Conservation (phyloP, 2,329 filamentous ascomycete genomes). For the Botrytis squamosa region DNA sequence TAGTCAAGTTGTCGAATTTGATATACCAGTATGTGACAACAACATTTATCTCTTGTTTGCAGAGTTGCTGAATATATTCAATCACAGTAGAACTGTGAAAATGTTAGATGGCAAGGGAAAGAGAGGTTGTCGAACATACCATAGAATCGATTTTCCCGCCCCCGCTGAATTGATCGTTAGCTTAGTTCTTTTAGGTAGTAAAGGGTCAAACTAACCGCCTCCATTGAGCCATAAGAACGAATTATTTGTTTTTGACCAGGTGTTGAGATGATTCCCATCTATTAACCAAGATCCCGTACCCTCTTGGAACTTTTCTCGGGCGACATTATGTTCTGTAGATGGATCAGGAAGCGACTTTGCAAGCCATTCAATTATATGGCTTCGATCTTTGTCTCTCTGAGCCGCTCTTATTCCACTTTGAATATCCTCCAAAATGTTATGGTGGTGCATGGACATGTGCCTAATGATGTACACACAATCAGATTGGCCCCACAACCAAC, state of each 20-base stretch:
- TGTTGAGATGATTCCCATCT: slow-evolving; percentile 13
- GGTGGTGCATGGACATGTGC: background rate
- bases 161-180: slow-evolving; percentile 11
- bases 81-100: slow-evolving; percentile 24
- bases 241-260: slow-evolving; percentile 16
- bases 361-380: background rate
- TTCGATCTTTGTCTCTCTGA: background rate
- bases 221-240: slow-evolving; percentile 26
- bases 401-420: background rate
- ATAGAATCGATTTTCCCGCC: slow-evolving; percentile 24
- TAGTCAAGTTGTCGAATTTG: slow-evolving; percentile 20
- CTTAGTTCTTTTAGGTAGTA: too few species aligned
- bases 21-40: slow-evolving; percentile 26
- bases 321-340: slow-evolving; percentile 23
- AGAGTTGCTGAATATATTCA: slow-evolving; percentile 17
- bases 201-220: slow-evolving; percentile 15
- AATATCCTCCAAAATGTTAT: background rate
- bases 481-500: too few species aligned
- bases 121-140: background rate
- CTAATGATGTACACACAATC: background rate
- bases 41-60: background rate
- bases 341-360: slow-evolving; percentile 12
- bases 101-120: background rate
- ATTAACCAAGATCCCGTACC: slow-evolving; percentile 27
- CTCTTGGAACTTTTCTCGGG: slow-evolving; percentile 20